Conservation (phyloP, 2,329 filamentous ascomycete genomes). For the Cladobotryum protrusum region DNA sequence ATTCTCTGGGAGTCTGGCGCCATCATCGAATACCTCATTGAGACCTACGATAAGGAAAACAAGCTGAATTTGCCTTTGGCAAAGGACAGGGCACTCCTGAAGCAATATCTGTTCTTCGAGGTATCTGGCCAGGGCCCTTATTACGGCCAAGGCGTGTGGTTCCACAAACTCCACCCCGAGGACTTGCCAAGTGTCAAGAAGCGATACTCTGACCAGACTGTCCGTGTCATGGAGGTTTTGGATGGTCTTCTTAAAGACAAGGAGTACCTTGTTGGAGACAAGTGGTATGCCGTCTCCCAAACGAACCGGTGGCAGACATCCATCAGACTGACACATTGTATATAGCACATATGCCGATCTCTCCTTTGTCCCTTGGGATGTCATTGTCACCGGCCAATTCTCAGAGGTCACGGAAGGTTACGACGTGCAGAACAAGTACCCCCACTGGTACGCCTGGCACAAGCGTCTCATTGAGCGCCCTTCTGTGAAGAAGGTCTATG, state of each 20-base stretch:
- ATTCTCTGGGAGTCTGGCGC: slow-evolving; percentile 22
- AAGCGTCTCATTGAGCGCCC: slow-evolving; percentile 26
- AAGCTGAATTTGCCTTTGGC: slow-evolving; percentile 21
- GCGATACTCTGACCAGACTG: slow-evolving; percentile 25
- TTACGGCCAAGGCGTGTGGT: slow-evolving; percentile 29
- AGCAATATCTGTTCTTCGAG: slow-evolving; percentile 33
- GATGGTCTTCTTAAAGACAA: too few species aligned
- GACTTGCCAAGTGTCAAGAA: slow-evolving; percentile 23
- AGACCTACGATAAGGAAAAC: slow-evolving; percentile 22
- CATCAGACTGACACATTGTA: too few species aligned
- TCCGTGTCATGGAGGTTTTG: slow-evolving; percentile 12
- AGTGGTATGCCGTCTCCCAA: too few species aligned
- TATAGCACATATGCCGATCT: too few species aligned
- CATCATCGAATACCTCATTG: slow-evolving; percentile 26
- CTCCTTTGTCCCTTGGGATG: too few species aligned
- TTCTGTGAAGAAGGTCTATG: slow-evolving; percentile 22
- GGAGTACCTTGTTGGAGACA: too few species aligned
- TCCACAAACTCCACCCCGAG: slow-evolving; percentile 11
- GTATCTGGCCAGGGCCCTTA: slow-evolving; percentile 35
- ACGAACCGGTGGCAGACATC: too few species aligned
- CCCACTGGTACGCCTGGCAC: slow-evolving; percentile 30
- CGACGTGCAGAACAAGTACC: slow-evolving; percentile 23
- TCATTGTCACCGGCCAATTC: too few species aligned
- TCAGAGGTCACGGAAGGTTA: too few species aligned
- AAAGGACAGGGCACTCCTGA: slow-evolving; percentile 25